Conservation (phyloP, 177 flowering plant genomes). For the Vitis hybrid region DNA sequence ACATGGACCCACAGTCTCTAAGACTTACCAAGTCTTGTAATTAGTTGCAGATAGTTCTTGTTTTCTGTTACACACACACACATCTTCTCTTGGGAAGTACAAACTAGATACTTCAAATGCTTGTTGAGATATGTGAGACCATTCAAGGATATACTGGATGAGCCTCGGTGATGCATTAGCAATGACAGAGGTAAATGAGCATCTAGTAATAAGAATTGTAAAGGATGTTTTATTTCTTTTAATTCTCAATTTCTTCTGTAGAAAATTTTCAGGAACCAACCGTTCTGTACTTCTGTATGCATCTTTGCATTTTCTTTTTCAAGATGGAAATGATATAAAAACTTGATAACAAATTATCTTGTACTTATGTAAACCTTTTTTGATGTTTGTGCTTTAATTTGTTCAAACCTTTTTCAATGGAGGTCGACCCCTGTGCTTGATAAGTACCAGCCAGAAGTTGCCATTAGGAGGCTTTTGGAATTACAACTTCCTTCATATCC, state of each 20-base stretch:
- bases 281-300: neutral
- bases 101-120: constrained; percentile 1
- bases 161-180: neutral
- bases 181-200: neutral
- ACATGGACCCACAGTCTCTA: no score
- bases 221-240: neutral
- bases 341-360: neutral
- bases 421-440: no score
- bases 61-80: neutral
- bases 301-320: no score
- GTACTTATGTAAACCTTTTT: no score
- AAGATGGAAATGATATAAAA: neutral
- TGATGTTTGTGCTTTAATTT: no score
- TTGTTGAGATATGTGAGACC: neutral
- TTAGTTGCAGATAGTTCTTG: neutral
- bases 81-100: neutral
- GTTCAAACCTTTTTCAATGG: no score
- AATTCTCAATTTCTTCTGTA: neutral
- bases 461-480: no score
- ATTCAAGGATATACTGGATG: neutral
- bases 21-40: neutral
- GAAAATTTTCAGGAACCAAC: neutral
- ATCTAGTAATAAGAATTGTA: neutral
- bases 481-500: no score
- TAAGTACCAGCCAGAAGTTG: no score